Conservation (phyloP, 352 stramenopile genomes). For the Pseudoperonospora humuli region DNA sequence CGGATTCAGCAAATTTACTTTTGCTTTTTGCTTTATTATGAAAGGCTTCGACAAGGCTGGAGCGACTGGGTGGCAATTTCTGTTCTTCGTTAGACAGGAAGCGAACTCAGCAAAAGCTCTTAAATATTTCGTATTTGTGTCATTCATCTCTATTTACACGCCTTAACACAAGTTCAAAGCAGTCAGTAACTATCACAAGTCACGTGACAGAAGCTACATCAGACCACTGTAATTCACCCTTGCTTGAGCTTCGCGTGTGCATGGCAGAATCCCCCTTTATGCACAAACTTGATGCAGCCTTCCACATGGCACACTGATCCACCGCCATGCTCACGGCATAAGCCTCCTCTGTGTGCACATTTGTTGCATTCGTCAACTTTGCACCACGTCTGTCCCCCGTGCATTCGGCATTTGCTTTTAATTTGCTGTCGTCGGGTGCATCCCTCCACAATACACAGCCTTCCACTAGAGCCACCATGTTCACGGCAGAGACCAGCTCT, state of each 20-base stretch:
- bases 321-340: conserved; percentile 57
- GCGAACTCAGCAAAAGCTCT: too few species aligned
- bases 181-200: too few species aligned
- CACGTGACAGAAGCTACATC: too few species aligned
- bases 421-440: conserved; percentile 52
- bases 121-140: too few species aligned
- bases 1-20: too few species aligned
- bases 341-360: conserved; percentile 45
- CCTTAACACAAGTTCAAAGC: too few species aligned
- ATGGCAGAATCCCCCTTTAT: conserved; percentile 55
- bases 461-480: conserved; percentile 45
- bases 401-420: conserved; percentile 45
- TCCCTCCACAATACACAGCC: conserved; percentile 34
- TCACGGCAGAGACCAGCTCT: conserved; percentile 30
- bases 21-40: too few species aligned
- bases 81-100: too few species aligned
- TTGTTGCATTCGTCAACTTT: conserved; percentile 55
- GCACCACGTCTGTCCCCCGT: conserved; percentile 54
- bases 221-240: too few species aligned
- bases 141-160: too few species aligned
- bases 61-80: too few species aligned
- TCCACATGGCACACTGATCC: conserved; percentile 49
- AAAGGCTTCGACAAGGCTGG: too few species aligned
- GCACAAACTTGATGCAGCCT: conserved; percentile 60
- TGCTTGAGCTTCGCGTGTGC: conserved; percentile 37